Evolutionary conservation across 495 filamentous ascomycete genomes (phyloP), one percentile per base, ranked within the genome.

Genomic region (Chlorociboria aeruginascens): DNA sequence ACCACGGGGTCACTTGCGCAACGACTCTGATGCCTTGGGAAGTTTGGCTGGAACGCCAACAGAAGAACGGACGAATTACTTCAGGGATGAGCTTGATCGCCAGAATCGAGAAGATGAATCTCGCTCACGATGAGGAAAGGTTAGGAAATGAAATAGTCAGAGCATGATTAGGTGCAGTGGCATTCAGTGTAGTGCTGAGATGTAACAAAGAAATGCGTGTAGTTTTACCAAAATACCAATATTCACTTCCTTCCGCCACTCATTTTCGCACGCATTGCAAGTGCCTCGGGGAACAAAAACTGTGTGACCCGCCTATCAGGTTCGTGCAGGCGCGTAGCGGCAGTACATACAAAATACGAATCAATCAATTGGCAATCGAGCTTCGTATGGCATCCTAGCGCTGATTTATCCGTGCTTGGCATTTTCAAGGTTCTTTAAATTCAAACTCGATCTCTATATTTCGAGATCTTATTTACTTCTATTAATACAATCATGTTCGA

Each of bases 31-130:
- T 46, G 44, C 20, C 3, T 30, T 55, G 20, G 53, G 49, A 11
- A 55, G 53, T 34, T 17, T 55, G 38, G 53, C 48, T 33, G 45
- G 53, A 8, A 46, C 45, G n/a, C 48, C 49, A 12, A 48, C 39
- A 25, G 53, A 51, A 20, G 48, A 55, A n/a, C 32, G 48, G 13
- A 35, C 36, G 7, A 50, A 50, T 29, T 37, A 44, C 25, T 44
- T 43, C 36, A 17, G 47, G 13, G 47, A 54, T 13, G 47, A 54
- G 42, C 3, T 50, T 31, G 28, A 29, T 10, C 10, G 52, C 28
- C 47, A 43, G 20, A 42, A 50, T 3, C 31, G 37, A 43, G 14
- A 36, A 7, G 29, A 12, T 42, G 25, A 32, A 40, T 34, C 10
- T 39, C 8, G 13, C n/a, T 17, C 7, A 14, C 20, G 13, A 16